Conservation (phyloP, 441 rosid species). For the Gossypium lobatum region DNA sequence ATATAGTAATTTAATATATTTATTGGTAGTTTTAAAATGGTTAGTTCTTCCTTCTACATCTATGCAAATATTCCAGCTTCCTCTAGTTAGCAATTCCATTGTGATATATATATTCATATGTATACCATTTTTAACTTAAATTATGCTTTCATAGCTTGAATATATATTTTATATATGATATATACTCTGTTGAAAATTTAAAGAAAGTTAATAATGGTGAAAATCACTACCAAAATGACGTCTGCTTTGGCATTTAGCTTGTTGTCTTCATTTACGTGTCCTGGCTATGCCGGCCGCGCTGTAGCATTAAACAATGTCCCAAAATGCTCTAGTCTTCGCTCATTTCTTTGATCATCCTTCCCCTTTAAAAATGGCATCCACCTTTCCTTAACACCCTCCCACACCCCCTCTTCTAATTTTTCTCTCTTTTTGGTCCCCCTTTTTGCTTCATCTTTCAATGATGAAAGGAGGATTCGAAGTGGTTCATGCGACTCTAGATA, state of each 20-base stretch:
- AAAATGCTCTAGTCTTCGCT: constrained; percentile 17
- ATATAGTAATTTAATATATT: background rate
- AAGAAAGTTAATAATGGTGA: constrained; percentile 13
- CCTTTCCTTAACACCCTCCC: constrained; percentile 25
- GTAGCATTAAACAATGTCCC: constrained; percentile 17
- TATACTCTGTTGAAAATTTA: background rate
- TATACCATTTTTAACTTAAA: background rate
- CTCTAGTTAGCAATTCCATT: background rate
- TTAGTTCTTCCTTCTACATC: background rate
- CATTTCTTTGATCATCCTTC: constrained; percentile 17
- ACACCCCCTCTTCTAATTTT: background rate
- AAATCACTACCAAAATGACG: constrained; percentile 47
- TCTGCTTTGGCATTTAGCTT: constrained; percentile 34
- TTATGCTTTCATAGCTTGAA: background rate
- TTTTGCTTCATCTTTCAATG: background rate
- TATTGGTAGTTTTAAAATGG: background rate
- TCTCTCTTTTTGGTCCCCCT: background rate
- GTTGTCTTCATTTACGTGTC: constrained; percentile 32
- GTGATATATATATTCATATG: background rate
- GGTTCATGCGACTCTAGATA: constrained; percentile 32
- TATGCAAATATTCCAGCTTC: background rate
- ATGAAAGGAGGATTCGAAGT: constrained; percentile 46
- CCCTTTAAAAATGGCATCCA: constrained; percentile 19
- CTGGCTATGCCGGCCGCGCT: constrained; percentile 56
- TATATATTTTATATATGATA: background rate